Conservation (phyloP, 257 asterid genomes). For the Nicotiana paniculata region DNA sequence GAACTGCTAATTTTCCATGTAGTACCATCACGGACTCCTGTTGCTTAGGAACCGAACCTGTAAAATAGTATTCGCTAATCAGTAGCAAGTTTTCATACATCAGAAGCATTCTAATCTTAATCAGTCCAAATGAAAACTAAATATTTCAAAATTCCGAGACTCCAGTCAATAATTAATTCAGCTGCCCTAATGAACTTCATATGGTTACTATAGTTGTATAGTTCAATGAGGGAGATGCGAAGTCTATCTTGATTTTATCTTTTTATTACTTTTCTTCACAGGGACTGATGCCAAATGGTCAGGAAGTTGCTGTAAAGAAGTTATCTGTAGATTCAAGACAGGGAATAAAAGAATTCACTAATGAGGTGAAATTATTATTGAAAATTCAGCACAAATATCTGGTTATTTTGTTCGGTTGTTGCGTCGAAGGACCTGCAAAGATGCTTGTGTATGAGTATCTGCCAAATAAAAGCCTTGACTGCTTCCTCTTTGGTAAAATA, state of each 20-base stretch:
- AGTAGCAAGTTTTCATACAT: background rate
- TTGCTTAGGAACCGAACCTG: background rate
- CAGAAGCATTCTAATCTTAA: background rate
- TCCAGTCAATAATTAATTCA: background rate
- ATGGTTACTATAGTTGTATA: background rate
- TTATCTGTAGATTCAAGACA: constrained; percentile 60
- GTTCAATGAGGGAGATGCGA: background rate
- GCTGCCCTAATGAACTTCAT: background rate
- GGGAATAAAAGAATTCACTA: constrained; percentile 60
- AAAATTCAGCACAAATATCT: constrained; percentile 74
- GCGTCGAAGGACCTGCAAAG: constrained; percentile 81
- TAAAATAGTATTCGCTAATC: background rate
- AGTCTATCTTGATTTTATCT: background rate
- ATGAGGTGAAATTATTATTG: constrained; percentile 70
- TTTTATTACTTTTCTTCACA: constrained; percentile 11
- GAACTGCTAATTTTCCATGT: background rate
- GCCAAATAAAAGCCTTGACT: constrained; percentile 76
- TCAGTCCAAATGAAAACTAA: background rate
- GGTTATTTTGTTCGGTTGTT: constrained; percentile 72
- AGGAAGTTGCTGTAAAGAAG: constrained; percentile 82
- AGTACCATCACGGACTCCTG: background rate
- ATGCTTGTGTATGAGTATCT: constrained; percentile 88
- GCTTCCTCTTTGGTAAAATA: constrained; percentile 67
- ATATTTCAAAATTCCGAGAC: background rate
- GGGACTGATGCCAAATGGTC: constrained; percentile 78